phyloP scores from a whole-genome alignment of 768 basidiomycete species.

The Naganishia friedmannii region DNA sequence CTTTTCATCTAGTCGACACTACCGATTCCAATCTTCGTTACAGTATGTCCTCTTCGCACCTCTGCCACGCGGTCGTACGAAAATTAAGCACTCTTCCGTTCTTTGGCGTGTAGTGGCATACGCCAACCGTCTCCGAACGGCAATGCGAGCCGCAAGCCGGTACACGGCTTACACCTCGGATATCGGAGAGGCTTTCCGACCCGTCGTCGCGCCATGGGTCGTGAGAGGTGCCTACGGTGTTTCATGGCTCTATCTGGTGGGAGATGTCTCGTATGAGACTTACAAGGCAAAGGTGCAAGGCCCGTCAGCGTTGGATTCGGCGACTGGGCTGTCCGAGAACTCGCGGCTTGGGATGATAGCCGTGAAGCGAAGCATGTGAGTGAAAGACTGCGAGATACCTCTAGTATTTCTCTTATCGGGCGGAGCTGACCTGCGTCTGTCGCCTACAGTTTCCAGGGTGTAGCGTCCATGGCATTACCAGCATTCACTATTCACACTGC shows the following conservation, averaged over 20 bases:
- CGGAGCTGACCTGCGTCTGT: neutral
- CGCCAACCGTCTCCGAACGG: slow-evolving; percentile 47
- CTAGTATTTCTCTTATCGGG: neutral
- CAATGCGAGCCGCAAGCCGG: slow-evolving; percentile 46
- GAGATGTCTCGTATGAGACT: slow-evolving; percentile 52
- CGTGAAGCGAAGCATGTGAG: slow-evolving; percentile 49
- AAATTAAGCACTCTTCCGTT: neutral
- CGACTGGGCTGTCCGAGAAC: slow-evolving; percentile 49
- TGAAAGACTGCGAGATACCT: neutral
- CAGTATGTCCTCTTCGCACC: slow-evolving; percentile 33
- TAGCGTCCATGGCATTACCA: slow-evolving; percentile 52
- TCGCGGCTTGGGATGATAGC: slow-evolving; percentile 48
- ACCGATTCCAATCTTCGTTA: slow-evolving; percentile 51
- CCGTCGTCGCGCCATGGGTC: slow-evolving; percentile 47
- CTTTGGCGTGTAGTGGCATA: slow-evolving; percentile 45
- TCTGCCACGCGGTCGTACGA: neutral
- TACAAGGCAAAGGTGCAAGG: slow-evolving; percentile 51
- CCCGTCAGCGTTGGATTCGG: slow-evolving; percentile 48
- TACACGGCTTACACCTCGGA: slow-evolving; percentile 52
- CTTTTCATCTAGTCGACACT: slow-evolving; percentile 43
- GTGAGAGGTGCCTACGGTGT: slow-evolving; percentile 51
- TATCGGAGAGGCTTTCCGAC: slow-evolving; percentile 52
- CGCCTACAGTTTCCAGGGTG: slow-evolving; percentile 43
- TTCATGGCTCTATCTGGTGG: slow-evolving; percentile 52
- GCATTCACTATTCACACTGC: slow-evolving; percentile 52